Base-by-base conservation (phyloP, 345 rosid genomes). In the Citrus cavaleriei region DNA sequence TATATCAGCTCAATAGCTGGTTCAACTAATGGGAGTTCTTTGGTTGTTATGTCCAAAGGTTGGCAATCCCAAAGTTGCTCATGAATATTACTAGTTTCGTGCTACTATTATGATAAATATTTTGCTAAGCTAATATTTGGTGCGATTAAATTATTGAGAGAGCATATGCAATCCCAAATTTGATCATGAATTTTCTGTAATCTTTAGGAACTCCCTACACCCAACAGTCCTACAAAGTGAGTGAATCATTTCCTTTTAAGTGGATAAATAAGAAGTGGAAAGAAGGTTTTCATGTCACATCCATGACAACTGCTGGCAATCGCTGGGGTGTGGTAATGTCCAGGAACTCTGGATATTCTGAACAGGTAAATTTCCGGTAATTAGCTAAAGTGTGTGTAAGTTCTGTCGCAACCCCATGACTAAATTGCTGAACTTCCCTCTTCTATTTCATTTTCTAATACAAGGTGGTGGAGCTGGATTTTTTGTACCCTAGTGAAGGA, bases 191-290 rank as follows among this genome's bases (percentile, higher is more conserved):
- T 54, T 77, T 49, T 84, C 75, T 78, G 65, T 80, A 63, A 74
- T 69, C 40, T 55, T 78, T 77, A 95, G 98, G 99, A 81, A 93
- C 98, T 74, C 93, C 97, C 58, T 95, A 92, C 79, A 93, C 97
- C 65, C 99, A 95, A 84, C 99, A 95, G 78, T 95, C 99, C 8
- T 95, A 95, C 88, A 95, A 95, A 93, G 99, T 95, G 70, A 95
- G 99, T 63, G 98, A 95, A 82, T 89, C 98, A 54, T 95, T 95
- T 81, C 99, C 99, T 66, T 95, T 91, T 84, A 95, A 93, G 80
- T 95, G 99, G 99, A 95, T 95, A 81, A 95, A 93, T 68, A 95
- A 95, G 85, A 95, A 95, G 86, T 95, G 99, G 97, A 95, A 95
- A 85, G 99, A 95, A 89, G 99, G 99, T 10, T 95, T 95, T 83